Conservation (phyloP, 768 basidiomycete genomes). For the Russula dissimulans region DNA sequence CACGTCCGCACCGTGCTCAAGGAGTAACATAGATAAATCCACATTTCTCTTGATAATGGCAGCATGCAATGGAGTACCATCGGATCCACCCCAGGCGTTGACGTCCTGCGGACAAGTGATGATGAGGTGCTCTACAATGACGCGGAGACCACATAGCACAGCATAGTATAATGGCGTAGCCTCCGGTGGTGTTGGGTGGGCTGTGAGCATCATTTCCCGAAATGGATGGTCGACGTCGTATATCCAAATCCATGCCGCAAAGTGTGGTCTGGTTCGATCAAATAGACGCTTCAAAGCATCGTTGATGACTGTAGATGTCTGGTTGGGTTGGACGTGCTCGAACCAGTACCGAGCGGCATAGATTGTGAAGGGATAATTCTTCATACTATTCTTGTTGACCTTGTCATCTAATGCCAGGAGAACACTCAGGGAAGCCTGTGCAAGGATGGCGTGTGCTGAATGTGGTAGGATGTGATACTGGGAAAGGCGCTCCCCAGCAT, state of each 20-base stretch:
- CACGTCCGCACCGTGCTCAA: background rate
- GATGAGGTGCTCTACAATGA: background rate
- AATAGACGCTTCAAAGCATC: background rate
- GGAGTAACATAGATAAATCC: background rate
- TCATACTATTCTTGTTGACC: background rate
- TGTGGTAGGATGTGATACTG: background rate
- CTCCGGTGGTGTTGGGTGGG: background rate
- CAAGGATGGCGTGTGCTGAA: background rate
- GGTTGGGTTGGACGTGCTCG: background rate
- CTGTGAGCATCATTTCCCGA: background rate
- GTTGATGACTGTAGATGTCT: background rate
- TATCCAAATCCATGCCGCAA: background rate
- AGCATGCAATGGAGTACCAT: background rate
- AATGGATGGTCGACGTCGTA: background rate
- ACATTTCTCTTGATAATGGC: background rate
- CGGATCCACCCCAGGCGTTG: background rate
- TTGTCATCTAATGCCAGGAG: background rate
- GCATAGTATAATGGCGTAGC: background rate
- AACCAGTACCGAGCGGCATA: background rate
- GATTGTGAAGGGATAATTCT: background rate
- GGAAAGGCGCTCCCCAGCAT: background rate
- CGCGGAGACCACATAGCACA: background rate
- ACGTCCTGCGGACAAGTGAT: background rate
- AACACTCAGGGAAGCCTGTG: background rate
- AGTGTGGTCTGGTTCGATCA: background rate